A percentile compares a stretch with the other conserved stretches of the same genome.
Conservation (phyloP, 1,284 basidiomycete species). For the Pseudozyma sp. region DNA sequence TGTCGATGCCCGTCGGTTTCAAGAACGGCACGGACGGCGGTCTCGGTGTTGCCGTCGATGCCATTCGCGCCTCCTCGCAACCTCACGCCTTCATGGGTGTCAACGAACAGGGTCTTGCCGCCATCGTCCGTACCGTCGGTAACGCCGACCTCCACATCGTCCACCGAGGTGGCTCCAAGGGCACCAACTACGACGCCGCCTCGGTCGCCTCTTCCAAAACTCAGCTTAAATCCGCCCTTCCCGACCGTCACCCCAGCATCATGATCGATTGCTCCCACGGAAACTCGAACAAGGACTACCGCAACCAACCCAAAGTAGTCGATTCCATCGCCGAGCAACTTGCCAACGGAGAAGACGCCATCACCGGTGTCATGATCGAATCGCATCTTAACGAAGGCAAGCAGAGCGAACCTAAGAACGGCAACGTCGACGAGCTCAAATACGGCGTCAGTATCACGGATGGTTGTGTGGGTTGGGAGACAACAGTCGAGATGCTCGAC, state of each 20-base stretch:
- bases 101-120: slow-evolving; percentile 76
- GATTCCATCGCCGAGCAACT: slow-evolving; percentile 83
- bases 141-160: slow-evolving; percentile 73
- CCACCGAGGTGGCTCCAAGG: slow-evolving; percentile 67
- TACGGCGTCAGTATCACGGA: slow-evolving; percentile 69
- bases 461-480: slow-evolving; percentile 89
- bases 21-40: slow-evolving; percentile 98
- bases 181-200: slow-evolving; percentile 75
- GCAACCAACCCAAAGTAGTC: slow-evolving; percentile 73
- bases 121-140: slow-evolving; percentile 94
- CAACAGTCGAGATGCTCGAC: slow-evolving; percentile 73
- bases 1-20: slow-evolving; percentile 77
- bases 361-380: slow-evolving; percentile 98
- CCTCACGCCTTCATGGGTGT: slow-evolving; percentile 69
- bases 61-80: slow-evolving; percentile 63
- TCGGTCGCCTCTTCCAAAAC: slow-evolving; percentile 83
- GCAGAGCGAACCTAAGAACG: slow-evolving; percentile 68
- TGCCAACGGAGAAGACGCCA: slow-evolving; percentile 78
- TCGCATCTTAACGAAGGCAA: slow-evolving; percentile 81
- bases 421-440: slow-evolving; percentile 58
- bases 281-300: slow-evolving; percentile 68
- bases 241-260: slow-evolving; percentile 60
- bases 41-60: slow-evolving; percentile 67
- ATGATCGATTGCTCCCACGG: slow-evolving; percentile 69
- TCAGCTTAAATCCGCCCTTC: slow-evolving; percentile 72